Conservation (phyloP, 495 filamentous ascomycete species). For the Penicillium maclennaniae region DNA sequence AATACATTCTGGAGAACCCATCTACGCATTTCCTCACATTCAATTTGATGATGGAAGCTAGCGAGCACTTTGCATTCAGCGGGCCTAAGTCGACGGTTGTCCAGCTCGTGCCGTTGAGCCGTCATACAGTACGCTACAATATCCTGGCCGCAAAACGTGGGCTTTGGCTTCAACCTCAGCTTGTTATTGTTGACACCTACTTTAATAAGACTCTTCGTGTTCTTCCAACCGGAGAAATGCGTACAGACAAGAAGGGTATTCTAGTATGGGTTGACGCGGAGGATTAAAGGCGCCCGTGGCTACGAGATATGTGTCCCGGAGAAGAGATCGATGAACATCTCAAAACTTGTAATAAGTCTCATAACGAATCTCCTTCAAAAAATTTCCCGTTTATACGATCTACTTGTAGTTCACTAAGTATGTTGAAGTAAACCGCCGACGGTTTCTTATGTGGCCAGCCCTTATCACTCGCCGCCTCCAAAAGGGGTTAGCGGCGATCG, state of each 20-base stretch:
- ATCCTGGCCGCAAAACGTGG: conserved; percentile 57
- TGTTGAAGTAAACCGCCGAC: not conserved
- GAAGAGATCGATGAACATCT: not conserved
- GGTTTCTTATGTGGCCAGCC: conserved; percentile 26
- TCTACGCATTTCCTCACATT: conserved; percentile 93
- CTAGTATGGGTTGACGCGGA: conserved; percentile 61
- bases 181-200: conserved; percentile 80
- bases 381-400: not conserved
- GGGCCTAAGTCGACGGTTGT: conserved; percentile 75
- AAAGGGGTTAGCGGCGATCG: conserved; percentile 35
- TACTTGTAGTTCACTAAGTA: not conserved
- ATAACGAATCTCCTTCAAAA: not conserved
- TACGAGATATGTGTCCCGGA: not conserved
- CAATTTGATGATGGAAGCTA: conserved; percentile 84
- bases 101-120: conserved; percentile 73
- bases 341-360: conserved; percentile 1
- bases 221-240: conserved; percentile 68
- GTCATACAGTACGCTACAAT: conserved; percentile 65
- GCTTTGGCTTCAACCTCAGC: conserved; percentile 65
- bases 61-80: conserved; percentile 88
- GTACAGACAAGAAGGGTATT: conserved; percentile 67
- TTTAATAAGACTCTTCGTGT: conserved; percentile 83
- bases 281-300: conserved; percentile 24
- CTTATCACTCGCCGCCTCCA: conserved; percentile 30
- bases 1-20: conserved; percentile 86